Percentiles rank a stretch among this genome's conserved stretches.
Conservation (phyloP, 1,139 yeast genomes). For the Hyphopichia fennica region DNA sequence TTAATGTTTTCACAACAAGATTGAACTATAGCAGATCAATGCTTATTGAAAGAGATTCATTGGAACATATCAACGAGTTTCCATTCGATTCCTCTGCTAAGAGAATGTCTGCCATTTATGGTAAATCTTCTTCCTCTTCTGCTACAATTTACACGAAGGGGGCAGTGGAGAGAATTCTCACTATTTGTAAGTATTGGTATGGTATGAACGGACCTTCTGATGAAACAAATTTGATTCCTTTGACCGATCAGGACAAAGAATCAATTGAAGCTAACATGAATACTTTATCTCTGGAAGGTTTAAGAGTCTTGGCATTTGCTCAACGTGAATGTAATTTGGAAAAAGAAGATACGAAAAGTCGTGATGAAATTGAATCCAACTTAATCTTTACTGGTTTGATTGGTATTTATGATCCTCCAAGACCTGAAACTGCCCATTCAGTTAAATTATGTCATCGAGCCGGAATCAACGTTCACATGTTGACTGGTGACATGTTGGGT, state of each 20-base stretch:
- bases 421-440: constrained; percentile 67
- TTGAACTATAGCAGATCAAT: constrained; percentile 48
- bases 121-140: constrained; percentile 22
- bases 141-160: constrained; percentile 62
- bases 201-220: constrained; percentile 17
- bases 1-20: constrained; percentile 69
- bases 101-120: constrained; percentile 69
- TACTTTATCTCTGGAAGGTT: constrained; percentile 64
- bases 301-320: constrained; percentile 76
- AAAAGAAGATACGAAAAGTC: constrained; percentile 28
- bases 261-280: constrained; percentile 59
- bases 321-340: constrained; percentile 25
- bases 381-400: constrained; percentile 67
- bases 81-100: constrained; percentile 81
- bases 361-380: constrained; percentile 55
- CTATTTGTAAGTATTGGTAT: constrained; percentile 58
- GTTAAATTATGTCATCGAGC: constrained; percentile 72
- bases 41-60: constrained; percentile 8
- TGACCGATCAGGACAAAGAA: constrained; percentile 42
- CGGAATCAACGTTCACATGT: constrained; percentile 81
- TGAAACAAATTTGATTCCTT: constrained; percentile 26
- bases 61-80: constrained; percentile 58
- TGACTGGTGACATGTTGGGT: constrained; percentile 83
- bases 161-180: constrained; percentile 73
- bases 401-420: constrained; percentile 84